Evolutionary conservation across 345 rosid genomes (phyloP).

Genomic region (Camelina neglecta): DNA sequence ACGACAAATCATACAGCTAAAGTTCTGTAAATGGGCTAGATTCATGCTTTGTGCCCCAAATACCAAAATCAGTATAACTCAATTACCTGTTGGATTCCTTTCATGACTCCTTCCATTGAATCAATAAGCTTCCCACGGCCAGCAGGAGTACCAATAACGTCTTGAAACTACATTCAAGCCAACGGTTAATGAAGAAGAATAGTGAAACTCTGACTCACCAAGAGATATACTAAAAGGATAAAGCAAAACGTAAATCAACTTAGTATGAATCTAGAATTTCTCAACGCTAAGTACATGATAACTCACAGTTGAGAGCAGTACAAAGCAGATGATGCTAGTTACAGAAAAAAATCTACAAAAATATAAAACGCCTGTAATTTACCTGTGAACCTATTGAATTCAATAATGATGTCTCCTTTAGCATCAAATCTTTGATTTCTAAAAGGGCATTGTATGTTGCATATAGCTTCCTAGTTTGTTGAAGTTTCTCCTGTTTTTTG

Average conservation of each 20-base stretch:
- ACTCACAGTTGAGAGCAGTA: constrained; percentile 5
- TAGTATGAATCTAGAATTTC: constrained; percentile 7
- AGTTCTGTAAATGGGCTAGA: background rate
- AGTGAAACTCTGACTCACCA: constrained; percentile 12
- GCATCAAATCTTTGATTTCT: constrained; percentile 87
- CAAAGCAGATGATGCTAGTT: background rate
- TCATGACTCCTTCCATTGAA: constrained; percentile 85
- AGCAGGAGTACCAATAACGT: constrained; percentile 63
- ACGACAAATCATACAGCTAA: constrained; percentile 1
- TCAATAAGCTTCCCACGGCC: constrained; percentile 71
- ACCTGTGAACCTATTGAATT: constrained; percentile 89
- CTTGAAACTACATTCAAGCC: constrained; percentile 65
- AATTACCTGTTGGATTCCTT: constrained; percentile 78
- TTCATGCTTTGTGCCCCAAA: constrained; percentile 10
- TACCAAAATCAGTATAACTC: background rate
- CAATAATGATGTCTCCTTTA: constrained; percentile 79
- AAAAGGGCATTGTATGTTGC: constrained; percentile 83
- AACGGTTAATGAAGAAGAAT: background rate
- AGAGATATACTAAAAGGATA: constrained; percentile 7
- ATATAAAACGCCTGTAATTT: constrained; percentile 14
- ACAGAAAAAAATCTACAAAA: constrained; percentile 10
- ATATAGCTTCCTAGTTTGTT: constrained; percentile 76
- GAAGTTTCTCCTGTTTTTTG: constrained; percentile 64
- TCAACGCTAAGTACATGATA: background rate
- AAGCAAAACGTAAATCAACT: constrained; percentile 12